Evolutionary conservation across 139 green algal species (phyloP), one percentile per base, ranked within the genome.

Genomic region (Chara braunii): DNA sequence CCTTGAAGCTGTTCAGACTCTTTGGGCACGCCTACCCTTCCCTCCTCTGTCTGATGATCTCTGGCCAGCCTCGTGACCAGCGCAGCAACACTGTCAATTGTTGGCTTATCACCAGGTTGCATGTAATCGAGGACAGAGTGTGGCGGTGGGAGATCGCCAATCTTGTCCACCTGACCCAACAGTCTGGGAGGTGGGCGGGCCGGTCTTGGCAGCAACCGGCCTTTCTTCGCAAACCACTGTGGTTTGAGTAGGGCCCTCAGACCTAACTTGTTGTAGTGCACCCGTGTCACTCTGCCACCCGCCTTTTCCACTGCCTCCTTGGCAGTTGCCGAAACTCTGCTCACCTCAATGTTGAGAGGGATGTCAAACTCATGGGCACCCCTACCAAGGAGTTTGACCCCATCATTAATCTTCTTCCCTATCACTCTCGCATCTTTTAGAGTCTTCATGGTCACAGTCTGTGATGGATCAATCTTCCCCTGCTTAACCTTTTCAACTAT

Each of bases 251-350:
- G 66, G 2, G 89, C 91, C 0, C 78, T 60, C 58, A 96, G 79
- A 73, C 82, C 90, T 9, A 96, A 77, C 60, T 78, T 65, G 32
- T 89, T 95, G 85, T 97, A 97, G 75, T 97, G 94, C 8, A 96
- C 90, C 0, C 77, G 85, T 1, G 80, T 88, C 7, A 97, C 86
- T 14, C 43, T 77, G 23, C 91, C 90, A 0, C 89, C 91, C 3
- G 78, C 80, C 2, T 34, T 43, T 64, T 91, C 77, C 5, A 97
- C 74, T 0, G 78, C 72, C 36, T 70, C 64, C 32, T 64, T 61
- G 0, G 90, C 88, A 2, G 37, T 36, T 0, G 44, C 24, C 4
- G 76, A 85, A 23, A 68, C 80, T 29, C 83, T 71, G 48, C 74
- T 90, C 8, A 97, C 88, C 62, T 70, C 55, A 31, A 72, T 72